These are phyloP conservation scores for Thecaphora thlaspeos DNA, from an alignment of 1,284 basidiomycete species.

Conservation along the genomic window DNA sequence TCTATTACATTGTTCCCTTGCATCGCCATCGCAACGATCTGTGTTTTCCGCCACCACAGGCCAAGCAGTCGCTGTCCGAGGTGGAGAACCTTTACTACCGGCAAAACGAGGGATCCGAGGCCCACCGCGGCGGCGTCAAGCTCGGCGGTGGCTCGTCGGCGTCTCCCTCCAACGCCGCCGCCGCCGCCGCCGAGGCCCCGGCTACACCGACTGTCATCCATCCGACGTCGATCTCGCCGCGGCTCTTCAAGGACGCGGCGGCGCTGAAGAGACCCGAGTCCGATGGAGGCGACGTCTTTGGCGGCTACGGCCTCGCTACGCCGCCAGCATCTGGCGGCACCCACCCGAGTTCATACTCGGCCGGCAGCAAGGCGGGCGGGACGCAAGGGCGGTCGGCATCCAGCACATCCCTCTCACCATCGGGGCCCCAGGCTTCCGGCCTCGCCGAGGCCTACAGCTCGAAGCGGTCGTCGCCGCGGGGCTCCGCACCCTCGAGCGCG, in stretches of 20 bases:
- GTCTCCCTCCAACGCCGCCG: neutral
- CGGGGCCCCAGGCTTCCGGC: constrained; percentile 14
- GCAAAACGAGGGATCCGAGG: constrained; percentile 17
- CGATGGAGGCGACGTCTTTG: constrained; percentile 34
- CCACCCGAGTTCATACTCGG: constrained; percentile 15
- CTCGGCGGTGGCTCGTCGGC: constrained; percentile 1
- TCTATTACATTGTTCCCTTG: too few relatives aligned
- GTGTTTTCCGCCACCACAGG: constrained; percentile 17
- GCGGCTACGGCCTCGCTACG: constrained; percentile 34
- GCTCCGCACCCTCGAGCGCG: constrained; percentile 7
- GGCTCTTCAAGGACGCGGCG: constrained; percentile 35
- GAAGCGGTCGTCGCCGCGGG: constrained; percentile 7
- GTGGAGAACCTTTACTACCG: constrained; percentile 56
- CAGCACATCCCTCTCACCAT: constrained; percentile 27
- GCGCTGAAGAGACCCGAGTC: constrained; percentile 24
- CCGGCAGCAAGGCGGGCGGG: neutral
- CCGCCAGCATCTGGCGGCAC: constrained; percentile 32
- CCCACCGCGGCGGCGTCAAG: neutral
- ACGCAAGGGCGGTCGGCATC: constrained; percentile 1
- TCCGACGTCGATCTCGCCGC: constrained; percentile 10
- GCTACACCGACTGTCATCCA: constrained; percentile 12
- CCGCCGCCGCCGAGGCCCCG: constrained; percentile 4
- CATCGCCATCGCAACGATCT: neutral
- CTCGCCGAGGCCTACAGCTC: constrained; percentile 5
- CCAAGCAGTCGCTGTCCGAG: constrained; percentile 51